Percentiles rank a stretch among this genome's conserved stretches.
Evolutionary conservation across 1,284 basidiomycete genomes (phyloP).

Genomic region (Xerocomus minutiporus): DNA sequence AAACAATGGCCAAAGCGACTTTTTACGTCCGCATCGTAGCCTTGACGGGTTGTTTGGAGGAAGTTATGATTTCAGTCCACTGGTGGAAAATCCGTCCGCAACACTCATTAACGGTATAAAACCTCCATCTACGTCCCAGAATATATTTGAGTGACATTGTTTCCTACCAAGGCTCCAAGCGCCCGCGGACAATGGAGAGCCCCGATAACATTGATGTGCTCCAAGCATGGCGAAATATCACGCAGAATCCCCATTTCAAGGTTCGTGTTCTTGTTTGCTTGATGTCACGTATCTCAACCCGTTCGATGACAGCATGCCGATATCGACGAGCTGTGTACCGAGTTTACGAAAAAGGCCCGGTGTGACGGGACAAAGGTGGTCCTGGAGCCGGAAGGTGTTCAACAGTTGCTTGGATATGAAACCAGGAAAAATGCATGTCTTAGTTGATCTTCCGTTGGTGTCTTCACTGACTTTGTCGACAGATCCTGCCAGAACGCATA

Average conservation of each 20-base stretch:
- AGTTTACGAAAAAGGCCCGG: constrained; percentile 72
- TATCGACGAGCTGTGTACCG: constrained; percentile 68
- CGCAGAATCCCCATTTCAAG: constrained; percentile 67
- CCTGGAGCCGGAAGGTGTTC: constrained; percentile 64
- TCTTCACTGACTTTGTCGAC: too few species aligned
- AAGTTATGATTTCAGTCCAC: constrained; percentile 46
- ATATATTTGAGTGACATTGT: constrained; percentile 41
- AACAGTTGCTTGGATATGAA: constrained; percentile 46
- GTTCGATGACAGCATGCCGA: constrained; percentile 54
- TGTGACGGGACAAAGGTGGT: constrained; percentile 80
- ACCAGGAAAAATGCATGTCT: too few species aligned
- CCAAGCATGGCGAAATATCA: constrained; percentile 70
- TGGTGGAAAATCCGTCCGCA: constrained; percentile 45
- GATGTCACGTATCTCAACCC: not conserved
- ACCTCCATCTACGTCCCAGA: constrained; percentile 12
- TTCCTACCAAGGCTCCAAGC: constrained; percentile 54
- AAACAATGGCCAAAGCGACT: constrained; percentile 19
- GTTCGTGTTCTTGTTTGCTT: constrained; percentile 33
- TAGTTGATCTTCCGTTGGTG: too few species aligned
- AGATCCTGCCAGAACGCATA: too few species aligned
- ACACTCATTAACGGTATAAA: constrained; percentile 36
- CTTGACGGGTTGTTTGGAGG: constrained; percentile 64
- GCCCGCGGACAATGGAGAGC: constrained; percentile 64
- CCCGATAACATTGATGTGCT: constrained; percentile 72
- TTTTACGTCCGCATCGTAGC: constrained; percentile 34